Base-by-base conservation (phyloP, 371 early-diverging fungal genomes). In the Capillidium rhysosporum region DNA sequence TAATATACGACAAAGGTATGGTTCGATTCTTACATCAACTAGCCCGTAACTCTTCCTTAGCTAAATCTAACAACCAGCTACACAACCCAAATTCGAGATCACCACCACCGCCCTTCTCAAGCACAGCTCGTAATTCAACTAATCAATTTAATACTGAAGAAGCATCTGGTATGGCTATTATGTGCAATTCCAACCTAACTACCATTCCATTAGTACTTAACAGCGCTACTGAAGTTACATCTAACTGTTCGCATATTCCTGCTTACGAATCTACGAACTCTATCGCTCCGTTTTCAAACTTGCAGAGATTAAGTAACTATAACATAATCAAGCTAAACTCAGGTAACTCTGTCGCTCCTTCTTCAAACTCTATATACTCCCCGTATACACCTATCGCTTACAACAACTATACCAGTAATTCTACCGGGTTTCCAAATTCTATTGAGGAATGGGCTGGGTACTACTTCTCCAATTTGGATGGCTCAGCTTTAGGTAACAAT, bases 1-100 rank as follows among this genome's bases (percentile, higher is more conserved):
- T 52, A 16, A 52, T 52, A 16, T 52, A 52, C 41, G 52, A 52
- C 28, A 52, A 52, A 28, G 41, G 41, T 9, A 52, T 52, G 52
- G 52, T 52, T 10, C 40, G 52, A 10, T 52, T 52, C 28, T 18
- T 52, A 9, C 52, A 52, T 21, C 30, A 26, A 29, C 2, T 51
- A 14, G 51, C 51, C 51, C 28, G 34, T 5, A 38, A 28, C 16
- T 4, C 38, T 14, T 31, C 23, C 23, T 9, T 29, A 48, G 26
- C 23, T 24, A 48, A 34, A 20, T 12, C 9, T 34, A 48, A 12
- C n/a, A 21, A 28, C n/a, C 18, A 43, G n/a, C 3, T 5, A 3
- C 5, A 4, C 4, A 20, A n/a, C n/a, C 4, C 30, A 16, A 51
- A 28, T 20, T 29, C 9, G 5, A 34, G 21, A 1, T 12, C 4